phyloP scores from a whole-genome alignment of 805 yeast genomes.

The Starmerella bombi region DNA sequence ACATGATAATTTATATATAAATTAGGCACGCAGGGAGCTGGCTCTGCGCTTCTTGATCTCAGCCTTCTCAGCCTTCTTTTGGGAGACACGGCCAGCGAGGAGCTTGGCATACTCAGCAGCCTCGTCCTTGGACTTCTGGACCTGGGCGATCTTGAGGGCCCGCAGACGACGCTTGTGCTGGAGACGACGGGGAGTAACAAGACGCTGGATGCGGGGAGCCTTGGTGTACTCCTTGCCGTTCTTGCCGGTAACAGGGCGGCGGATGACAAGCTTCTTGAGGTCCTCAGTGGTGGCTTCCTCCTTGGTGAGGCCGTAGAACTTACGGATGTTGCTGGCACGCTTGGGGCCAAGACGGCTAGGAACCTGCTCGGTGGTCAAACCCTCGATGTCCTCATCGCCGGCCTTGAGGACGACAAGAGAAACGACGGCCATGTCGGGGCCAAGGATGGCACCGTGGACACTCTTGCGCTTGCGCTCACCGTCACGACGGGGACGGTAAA shows the following conservation, averaged over 20 bases:
- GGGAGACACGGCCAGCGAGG: constrained; percentile 95
- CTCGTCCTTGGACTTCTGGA: constrained; percentile 98
- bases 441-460: constrained; percentile 98
- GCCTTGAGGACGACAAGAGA: constrained; percentile 89
- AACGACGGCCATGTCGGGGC: constrained; percentile 90
- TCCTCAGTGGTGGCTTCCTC: constrained; percentile 48
- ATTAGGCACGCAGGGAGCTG: constrained; percentile 61
- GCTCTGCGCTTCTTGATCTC: constrained; percentile 99
- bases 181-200: constrained; percentile 96
- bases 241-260: constrained; percentile 90
- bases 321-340: constrained; percentile 99
- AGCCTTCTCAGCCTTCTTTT: constrained; percentile 96
- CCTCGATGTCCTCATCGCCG: constrained; percentile 92
- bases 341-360: constrained; percentile 99
- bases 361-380: constrained; percentile 84
- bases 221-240: constrained; percentile 97
- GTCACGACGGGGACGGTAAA: constrained; percentile 98
- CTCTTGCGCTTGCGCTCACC: constrained; percentile 99
- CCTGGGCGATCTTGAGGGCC: constrained; percentile 87
- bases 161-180: constrained; percentile 98
- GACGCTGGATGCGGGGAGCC: constrained; percentile 99
- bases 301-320: constrained; percentile 95
- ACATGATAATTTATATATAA: constrained; percentile 7
- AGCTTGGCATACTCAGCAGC: constrained; percentile 99
- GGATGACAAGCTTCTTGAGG: constrained; percentile 82